Percentiles rank a stretch among this genome's conserved stretches.
Evolutionary conservation across 2,329 filamentous ascomycete genomes (phyloP).

Genomic region (Diaporthe sp.): DNA sequence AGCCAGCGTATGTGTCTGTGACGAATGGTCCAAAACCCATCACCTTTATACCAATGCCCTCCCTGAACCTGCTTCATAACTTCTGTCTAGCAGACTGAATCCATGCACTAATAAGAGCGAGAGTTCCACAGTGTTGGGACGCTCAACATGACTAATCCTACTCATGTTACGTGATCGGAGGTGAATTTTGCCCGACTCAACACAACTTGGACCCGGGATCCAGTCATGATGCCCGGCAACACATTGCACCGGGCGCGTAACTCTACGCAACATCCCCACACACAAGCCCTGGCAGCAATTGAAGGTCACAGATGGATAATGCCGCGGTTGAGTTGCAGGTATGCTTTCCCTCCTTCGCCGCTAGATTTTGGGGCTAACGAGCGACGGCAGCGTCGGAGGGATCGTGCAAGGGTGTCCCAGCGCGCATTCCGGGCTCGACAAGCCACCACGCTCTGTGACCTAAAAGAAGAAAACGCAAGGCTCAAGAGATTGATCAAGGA

Average conservation of each 20-base stretch:
- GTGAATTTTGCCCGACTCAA: constrained; percentile 8
- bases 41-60: background rate
- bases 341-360: background rate
- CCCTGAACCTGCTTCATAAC: background rate
- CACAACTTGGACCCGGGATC: background rate
- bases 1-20: too few relatives aligned
- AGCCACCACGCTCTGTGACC: constrained; percentile 3
- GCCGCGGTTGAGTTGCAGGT: background rate
- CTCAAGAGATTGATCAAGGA: background rate
- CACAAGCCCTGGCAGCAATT: background rate
- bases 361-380: background rate
- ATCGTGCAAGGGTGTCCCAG: constrained; percentile 21
- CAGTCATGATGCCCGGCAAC: background rate
- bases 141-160: background rate
- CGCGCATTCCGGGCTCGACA: constrained; percentile 29
- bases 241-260: background rate
- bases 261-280: background rate
- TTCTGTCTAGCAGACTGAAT: background rate
- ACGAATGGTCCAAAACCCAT: too few relatives aligned
- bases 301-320: background rate
- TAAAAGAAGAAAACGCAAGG: constrained; percentile 3
- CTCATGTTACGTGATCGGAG: constrained; percentile 18
- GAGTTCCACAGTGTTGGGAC: background rate
- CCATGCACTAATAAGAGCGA: background rate
- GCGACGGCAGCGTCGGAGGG: constrained; percentile 17